Percentiles rank a stretch among this genome's conserved stretches.
Conservation (phyloP, 2,329 filamentous ascomycete species). For the Calonectria crousiana region DNA sequence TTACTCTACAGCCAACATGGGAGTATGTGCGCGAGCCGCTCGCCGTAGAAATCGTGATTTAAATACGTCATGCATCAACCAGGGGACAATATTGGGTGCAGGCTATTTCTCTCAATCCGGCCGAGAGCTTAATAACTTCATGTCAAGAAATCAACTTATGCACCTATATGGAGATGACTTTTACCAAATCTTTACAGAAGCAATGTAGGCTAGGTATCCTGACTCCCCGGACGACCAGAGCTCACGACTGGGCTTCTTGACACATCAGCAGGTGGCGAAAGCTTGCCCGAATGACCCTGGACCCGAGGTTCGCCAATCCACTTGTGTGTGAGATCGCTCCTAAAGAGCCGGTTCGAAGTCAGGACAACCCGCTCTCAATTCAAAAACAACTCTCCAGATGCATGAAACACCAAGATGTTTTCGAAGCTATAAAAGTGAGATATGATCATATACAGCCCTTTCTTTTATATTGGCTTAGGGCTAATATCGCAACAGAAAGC, state of each 20-base stretch:
- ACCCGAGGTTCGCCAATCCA: not conserved
- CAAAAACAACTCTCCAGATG: not conserved
- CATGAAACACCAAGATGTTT: not conserved
- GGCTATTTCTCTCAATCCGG: slow-evolving; percentile 51
- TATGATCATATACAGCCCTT: not conserved
- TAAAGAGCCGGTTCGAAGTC: not conserved
- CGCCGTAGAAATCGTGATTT: slow-evolving; percentile 46
- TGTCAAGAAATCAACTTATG: not conserved
- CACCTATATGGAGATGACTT: not conserved
- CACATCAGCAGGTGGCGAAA: not conserved
- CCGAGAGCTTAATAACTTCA: not conserved
- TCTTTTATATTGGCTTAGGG: not conserved
- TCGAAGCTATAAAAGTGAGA: not conserved
- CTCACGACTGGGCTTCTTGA: not conserved
- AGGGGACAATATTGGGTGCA: slow-evolving; percentile 53
- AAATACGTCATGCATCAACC: slow-evolving; percentile 36
- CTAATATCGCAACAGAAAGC: not conserved
- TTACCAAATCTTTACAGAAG: not conserved
- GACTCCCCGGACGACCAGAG: not conserved
- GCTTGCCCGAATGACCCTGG: not conserved
- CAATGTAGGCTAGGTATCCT: not conserved
- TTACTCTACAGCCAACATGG: slow-evolving; percentile 53
- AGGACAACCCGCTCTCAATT: not conserved
- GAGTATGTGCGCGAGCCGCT: slow-evolving; percentile 47
- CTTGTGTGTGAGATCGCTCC: not conserved